These are phyloP conservation scores for Saccharomycopsis schoenii DNA, from an alignment of 805 yeast species.

Conservation along the genomic window DNA sequence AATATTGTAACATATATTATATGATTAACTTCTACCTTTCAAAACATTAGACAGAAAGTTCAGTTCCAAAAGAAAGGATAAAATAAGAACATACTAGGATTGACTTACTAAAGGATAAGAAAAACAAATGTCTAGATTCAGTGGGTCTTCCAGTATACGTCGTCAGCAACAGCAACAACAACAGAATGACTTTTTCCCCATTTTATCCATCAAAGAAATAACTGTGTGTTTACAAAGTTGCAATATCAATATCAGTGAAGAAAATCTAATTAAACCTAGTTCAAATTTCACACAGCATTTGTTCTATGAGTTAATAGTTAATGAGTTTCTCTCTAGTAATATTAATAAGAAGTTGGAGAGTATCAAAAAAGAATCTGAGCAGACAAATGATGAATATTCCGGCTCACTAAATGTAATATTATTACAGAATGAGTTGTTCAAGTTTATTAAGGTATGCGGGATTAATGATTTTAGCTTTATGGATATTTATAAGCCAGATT, in stretches of 20 bases:
- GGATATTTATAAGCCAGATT: conserved; percentile 75
- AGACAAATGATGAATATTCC: conserved; percentile 22
- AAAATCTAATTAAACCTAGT: conserved; percentile 47
- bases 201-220: conserved; percentile 50
- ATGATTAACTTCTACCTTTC: too few relatives aligned
- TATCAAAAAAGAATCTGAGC: conserved; percentile 29
- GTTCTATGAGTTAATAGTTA: conserved; percentile 16
- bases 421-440: conserved; percentile 48
- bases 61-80: too few relatives aligned
- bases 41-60: too few relatives aligned
- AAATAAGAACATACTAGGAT: too few relatives aligned
- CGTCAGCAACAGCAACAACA: conserved; percentile 10
- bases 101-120: too few relatives aligned
- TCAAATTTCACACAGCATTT: conserved; percentile 23
- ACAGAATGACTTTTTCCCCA: conserved; percentile 42
- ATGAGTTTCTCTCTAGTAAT: conserved; percentile 39
- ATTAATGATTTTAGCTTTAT: conserved; percentile 64
- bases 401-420: conserved; percentile 42
- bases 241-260: conserved; percentile 52
- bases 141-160: conserved; percentile 6
- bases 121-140: neutral
- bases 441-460: conserved; percentile 63
- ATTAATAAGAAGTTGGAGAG: conserved; percentile 54
- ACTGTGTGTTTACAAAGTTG: conserved; percentile 51
- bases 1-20: too few relatives aligned